Percentiles rank a stretch among this genome's conserved stretches.
phyloP scores from a whole-genome alignment of 129 eudicot genomes.

The Daucus carota region DH1_v3.0 NC_030381.2:6008501-6009000 shows the following conservation, averaged over 20 bases:
- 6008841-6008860: slow-evolving; percentile 7
- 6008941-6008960: background rate
- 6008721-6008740: slow-evolving; percentile 33
- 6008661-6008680: slow-evolving; percentile 15
- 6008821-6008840: background rate
- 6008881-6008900: background rate
- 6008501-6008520: slow-evolving; percentile 38
- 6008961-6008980: background rate
- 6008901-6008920: slow-evolving; percentile 16
- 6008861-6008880: slow-evolving; percentile 9
- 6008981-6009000: background rate
- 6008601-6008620: slow-evolving; percentile 9
- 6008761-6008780: background rate
- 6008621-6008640: background rate
- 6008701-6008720: slow-evolving; percentile 22
- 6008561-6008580: background rate
- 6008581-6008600: slow-evolving; percentile 11
- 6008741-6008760: background rate
- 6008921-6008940: background rate
- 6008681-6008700: slow-evolving; percentile 30
- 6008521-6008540: background rate
- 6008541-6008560: background rate
- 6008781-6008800: slow-evolving; percentile 22
- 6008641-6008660: background rate
- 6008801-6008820: slow-evolving; percentile 15